Base-by-base conservation (phyloP, 352 stramenopile species). In the Globisporangium takayamanum region DNA sequence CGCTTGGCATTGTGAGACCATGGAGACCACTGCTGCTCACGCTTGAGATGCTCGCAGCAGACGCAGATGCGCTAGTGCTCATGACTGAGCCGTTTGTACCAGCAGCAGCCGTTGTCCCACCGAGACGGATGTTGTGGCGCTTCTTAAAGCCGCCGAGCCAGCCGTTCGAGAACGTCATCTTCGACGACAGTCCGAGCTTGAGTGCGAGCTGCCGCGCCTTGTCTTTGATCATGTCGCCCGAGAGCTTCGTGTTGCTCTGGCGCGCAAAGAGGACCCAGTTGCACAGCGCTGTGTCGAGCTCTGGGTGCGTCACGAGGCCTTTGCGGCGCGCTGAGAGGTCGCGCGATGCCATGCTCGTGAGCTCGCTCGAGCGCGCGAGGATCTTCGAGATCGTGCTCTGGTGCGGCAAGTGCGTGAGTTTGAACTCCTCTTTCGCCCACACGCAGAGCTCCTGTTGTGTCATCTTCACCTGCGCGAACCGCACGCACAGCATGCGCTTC, bases 331-430 rank as follows among this genome's bases (percentile, higher is more conserved):
- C 62, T 18, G 66, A 61, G 26, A 84, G 64, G 25, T 81, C 73
- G n/a, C 68, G 62, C 36, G 72, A 68, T 36, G 68, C 67, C 74
- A 77, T 84, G 54, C 71, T 72, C 47, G 70, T 81, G 20, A 84
- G 64, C 57, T 84, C 74, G 22, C 63, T 55, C 4, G 70, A 50
- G 33, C 72, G 72, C 48, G 72, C 67, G 36, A 87, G 62, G 55
- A 87, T 87, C 59, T 82, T 84, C 56, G 74, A 84, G 66, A 87
- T 87, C 12, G 76, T 87, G 26, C 71, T 78, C 62, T 87, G 76
- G 42, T 79, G 72, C 59, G 76, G 76, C 59, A 80, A 50, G 45
- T 87, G 77, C 28, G 64, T 57, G 25, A 87, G 65, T 39, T 73
- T 59, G 63, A 87, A 87, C 72, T 87, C 76, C 50, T 69, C 68